Base-by-base conservation (phyloP, 2,329 filamentous ascomycete species). In the Triangularia setosa region DNA sequence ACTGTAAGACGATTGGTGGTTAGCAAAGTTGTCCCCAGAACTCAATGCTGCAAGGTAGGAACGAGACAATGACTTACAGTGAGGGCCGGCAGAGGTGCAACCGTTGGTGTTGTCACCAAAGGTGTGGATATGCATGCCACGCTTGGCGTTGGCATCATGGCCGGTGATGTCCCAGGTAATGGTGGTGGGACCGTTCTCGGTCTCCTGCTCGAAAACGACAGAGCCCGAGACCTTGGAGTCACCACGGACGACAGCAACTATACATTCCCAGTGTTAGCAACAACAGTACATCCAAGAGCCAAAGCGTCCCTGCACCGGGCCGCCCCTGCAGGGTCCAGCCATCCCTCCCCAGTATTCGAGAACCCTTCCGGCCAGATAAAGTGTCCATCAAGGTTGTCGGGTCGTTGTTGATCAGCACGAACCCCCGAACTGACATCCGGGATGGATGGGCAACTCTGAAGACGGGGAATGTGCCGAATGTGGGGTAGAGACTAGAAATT, bases 31-130 rank as follows among this genome's bases (percentile, higher is more conserved):
- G n/a, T 30, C 24, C 11, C 44, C 21, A 57, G 27, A 11, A 35
- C 33, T 16, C 52, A 64, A 61, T 14, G 4, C 40, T 23, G 7
- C 8, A 14, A 33, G 48, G 28, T 18, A 12, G 23, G 44, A 21
- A 8, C 33, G 12, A 27, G 40, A 52, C 40, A 55, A 14, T 14
- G 35, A 82, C 91, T 78, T 84, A 96, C 93, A 99, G 85, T 99
- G 95, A 80, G 95, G 94, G 62, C 95, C 95, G 72, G 95, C 95
- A 72, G 91, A 96, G 71, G 94, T 98, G 91, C 95, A 99, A 80
- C 95, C 95, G 83, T 99, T 99, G 86, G 95, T 98, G 87, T 98
- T 98, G 87, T 98, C 95, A 79, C 95, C 95, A 76, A 97, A 99
- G 80, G 95, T 92, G 85, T 99, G 95, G 77, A 99, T 89, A 86